Evolutionary conservation across 352 stramenopile genomes (phyloP), one percentile per base, ranked within the genome.

Genomic region (Pythium insidiosum): DNA sequence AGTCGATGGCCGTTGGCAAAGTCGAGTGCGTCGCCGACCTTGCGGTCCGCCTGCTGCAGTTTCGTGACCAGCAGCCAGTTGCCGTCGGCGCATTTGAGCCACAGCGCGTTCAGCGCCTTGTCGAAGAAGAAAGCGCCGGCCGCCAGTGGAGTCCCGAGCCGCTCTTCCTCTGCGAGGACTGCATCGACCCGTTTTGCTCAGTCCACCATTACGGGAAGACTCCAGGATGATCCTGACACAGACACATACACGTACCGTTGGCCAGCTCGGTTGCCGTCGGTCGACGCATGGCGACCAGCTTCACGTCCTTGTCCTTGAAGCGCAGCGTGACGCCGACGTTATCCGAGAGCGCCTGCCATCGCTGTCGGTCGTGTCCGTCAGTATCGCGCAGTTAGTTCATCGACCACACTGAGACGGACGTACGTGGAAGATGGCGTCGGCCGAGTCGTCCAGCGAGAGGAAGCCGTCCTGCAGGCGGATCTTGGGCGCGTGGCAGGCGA

Each of bases 1-100:
- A 93, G 61, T 1, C 75, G 77, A 36, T 83, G 70, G 13, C 77
- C 75, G 43, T 93, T 93, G 50, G 76, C 81, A 41, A 93, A 93
- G 38, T 93, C 80, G 23, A 86, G 38, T 0, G 77, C 75, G 0
- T 41, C 36, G 22, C 73, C 73, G 26, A 88, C 44, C 34, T 84
- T 86, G 24, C 72, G 63, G 43, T 87, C 72, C 1, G 68, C 67
- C 24, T 75, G 66, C 35, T 90, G 77, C 24, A 93, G 48, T 20
- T 77, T 79, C n/a, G 66, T 68, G 25, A 93, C 56, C 10, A 87
- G 30, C 21, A 93, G 50, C 75, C 75, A 90, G 16, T 61, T 73
- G 29, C 61, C 47, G n/a, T 39, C 29, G 6, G 52, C 56, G 24
- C 75, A 88, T 40, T 73, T 73, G 37, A 93, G 50, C 77, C 77